Conservation (phyloP, 768 basidiomycete genomes). For the Pleurotus salmoneostramineus region DNA sequence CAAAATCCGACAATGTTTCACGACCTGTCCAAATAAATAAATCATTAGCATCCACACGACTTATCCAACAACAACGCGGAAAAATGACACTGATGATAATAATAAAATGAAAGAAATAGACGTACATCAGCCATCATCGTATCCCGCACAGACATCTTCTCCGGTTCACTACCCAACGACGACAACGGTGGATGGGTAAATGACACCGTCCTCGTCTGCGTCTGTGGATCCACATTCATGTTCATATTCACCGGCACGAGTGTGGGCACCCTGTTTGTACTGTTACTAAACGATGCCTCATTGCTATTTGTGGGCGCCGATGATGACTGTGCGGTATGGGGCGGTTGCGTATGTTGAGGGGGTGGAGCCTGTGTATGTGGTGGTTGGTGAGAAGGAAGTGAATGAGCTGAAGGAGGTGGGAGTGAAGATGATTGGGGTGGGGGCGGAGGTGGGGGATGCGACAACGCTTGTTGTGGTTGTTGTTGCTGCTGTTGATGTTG, state of each 20-base stretch:
- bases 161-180: slow-evolving; percentile 29
- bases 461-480: slow-evolving; percentile 7
- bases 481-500: slow-evolving; percentile 14
- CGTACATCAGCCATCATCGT: slow-evolving; percentile 42
- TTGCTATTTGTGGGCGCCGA: too few species aligned
- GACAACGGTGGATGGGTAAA: too few species aligned
- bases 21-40: slow-evolving; percentile 37
- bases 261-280: too few species aligned
- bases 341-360: too few species aligned
- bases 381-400: slow-evolving; percentile 37
- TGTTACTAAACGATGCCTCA: too few species aligned
- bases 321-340: too few species aligned
- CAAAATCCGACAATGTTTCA: slow-evolving; percentile 56
- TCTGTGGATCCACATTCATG: too few species aligned
- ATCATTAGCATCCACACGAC: too few species aligned
- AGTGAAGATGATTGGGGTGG: slow-evolving; percentile 20
- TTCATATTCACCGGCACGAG: too few species aligned
- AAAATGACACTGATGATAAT: too few species aligned
- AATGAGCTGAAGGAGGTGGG: slow-evolving; percentile 30
- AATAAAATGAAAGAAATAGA: slow-evolving; percentile 4
- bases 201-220: slow-evolving; percentile 21
- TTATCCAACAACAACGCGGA: too few species aligned
- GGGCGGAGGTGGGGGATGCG: slow-evolving; percentile 9
- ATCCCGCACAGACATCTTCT: slow-evolving; percentile 30
- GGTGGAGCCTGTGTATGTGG: slow-evolving; percentile 35